Evolutionary conservation across 2,329 filamentous ascomycete genomes (phyloP), one percentile per base, ranked within the genome.

Genomic region (Aspergillus vadensis): DNA sequence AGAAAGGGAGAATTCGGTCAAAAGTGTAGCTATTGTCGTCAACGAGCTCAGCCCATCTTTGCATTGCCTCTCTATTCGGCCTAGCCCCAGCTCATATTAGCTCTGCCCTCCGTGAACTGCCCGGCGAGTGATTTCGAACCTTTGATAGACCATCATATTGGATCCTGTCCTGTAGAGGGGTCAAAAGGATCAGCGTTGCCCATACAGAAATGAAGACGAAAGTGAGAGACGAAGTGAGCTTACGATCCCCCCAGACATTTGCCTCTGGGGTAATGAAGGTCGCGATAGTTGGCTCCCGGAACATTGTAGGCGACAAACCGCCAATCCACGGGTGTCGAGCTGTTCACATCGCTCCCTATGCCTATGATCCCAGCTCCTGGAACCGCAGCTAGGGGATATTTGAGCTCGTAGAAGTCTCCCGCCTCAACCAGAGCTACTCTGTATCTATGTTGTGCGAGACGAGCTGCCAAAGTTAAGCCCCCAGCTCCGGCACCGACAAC

Each of bases 341-440:
- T 63, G 2, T 59, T 56, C 5, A 64, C 53, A 54, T 64, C 59
- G 4, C 68, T 63, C 12, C 71, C 70, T 17, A 67, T 62, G 1
- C 68, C 68, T 19, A 72, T 39, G 32, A 56, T 63, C 7, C 58
- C 67, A 15, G 67, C 62, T 1, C 62, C 68, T 1, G 67, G 69
- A n/a, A 87, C 82, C 38, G 82, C 83, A 8, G 75, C 73, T 1
- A 82, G 77, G 0, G 84, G 85, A 4, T 83, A 86, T 4, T 76
- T 81, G 66, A 86, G 83, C 49, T 82, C 79, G 19, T 82, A 79
- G 47, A 84, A 73, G 5, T 83, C 76, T 5, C 76, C 76, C 5
- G 76, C 75, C 60, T 78, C 74, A 8, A 77, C 65, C 17, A 77
- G 69, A 2, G 79, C 74, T 19, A 80, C 71, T 9, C 65, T 74